Conservation (phyloP, 495 filamentous ascomycete species). For the Bryoglossum gracile region DNA sequence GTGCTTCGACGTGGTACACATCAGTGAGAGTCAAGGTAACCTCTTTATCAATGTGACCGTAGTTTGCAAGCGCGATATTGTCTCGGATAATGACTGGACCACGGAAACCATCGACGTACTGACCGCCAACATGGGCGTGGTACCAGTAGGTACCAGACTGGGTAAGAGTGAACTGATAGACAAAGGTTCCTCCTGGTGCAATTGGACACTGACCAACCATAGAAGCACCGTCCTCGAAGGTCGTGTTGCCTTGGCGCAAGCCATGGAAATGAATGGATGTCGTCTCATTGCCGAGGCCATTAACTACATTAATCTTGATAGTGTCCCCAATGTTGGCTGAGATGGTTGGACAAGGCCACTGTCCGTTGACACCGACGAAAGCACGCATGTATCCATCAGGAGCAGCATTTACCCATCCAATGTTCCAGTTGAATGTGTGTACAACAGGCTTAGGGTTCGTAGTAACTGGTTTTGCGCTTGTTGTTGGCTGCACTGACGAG, state of each 20-base stretch:
- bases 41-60: slow-evolving; percentile 48
- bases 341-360: slow-evolving; percentile 65
- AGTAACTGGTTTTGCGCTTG: background rate
- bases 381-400: slow-evolving; percentile 63
- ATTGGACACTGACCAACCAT: slow-evolving; percentile 65
- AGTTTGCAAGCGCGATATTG: slow-evolving; percentile 44
- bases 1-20: slow-evolving; percentile 37
- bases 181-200: slow-evolving; percentile 39
- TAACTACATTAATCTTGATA: slow-evolving; percentile 60
- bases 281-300: slow-evolving; percentile 60
- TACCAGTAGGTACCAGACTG: slow-evolving; percentile 17
- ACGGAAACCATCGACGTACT: slow-evolving; percentile 36
- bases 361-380: slow-evolving; percentile 68
- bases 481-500: background rate
- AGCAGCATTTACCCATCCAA: slow-evolving; percentile 63
- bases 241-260: slow-evolving; percentile 62
- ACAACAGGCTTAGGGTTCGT: background rate
- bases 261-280: slow-evolving; percentile 76
- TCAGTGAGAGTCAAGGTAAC: slow-evolving; percentile 54
- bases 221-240: slow-evolving; percentile 66
- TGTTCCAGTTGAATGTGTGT: slow-evolving; percentile 45
- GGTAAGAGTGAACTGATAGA: slow-evolving; percentile 2
- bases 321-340: slow-evolving; percentile 63
- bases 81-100: slow-evolving; percentile 68
- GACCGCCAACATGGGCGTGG: slow-evolving; percentile 8